Conservation (phyloP, 2,329 filamentous ascomycete species). For the Fusarium succisae region DNA sequence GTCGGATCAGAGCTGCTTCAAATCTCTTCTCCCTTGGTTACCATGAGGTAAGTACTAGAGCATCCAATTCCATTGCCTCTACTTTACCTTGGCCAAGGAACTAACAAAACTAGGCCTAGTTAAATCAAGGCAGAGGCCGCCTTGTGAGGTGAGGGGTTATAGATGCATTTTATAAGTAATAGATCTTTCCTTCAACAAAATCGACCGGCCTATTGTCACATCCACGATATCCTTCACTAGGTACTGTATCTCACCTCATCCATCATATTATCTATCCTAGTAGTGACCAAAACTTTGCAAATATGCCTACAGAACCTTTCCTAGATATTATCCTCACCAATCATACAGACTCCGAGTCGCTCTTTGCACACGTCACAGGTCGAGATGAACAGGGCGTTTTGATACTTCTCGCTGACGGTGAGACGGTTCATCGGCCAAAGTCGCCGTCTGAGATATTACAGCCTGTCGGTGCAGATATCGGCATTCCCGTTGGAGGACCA, state of each 20-base stretch:
- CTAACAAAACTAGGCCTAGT: conserved; percentile 27
- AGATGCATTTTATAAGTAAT: not conserved
- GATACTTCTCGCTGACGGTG: conserved; percentile 72
- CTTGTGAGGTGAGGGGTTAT: conserved; percentile 3
- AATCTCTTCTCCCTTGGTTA: not conserved
- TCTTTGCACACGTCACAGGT: conserved; percentile 77
- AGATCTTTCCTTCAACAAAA: not conserved
- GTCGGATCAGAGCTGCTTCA: conserved; percentile 8
- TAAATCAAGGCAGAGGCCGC: conserved; percentile 20
- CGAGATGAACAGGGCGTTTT: conserved; percentile 65
- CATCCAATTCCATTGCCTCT: not conserved
- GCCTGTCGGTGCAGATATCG: conserved; percentile 65
- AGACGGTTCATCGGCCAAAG: conserved; percentile 70
- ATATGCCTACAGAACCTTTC: conserved; percentile 42
- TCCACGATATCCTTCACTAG: not conserved
- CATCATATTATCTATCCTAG: not conserved
- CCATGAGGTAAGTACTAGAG: not conserved
- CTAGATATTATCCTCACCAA: conserved; percentile 73
- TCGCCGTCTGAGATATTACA: conserved; percentile 63
- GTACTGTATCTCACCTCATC: not conserved
- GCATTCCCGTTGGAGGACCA: conserved; percentile 70
- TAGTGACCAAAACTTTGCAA: not conserved
- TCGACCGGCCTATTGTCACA: not conserved
- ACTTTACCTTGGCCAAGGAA: conserved; percentile 1
- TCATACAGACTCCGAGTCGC: conserved; percentile 64